Percentiles rank a stretch among this genome's conserved stretches.
Conservation (phyloP, 768 basidiomycete genomes). For the Phylloporus scabripes region DNA sequence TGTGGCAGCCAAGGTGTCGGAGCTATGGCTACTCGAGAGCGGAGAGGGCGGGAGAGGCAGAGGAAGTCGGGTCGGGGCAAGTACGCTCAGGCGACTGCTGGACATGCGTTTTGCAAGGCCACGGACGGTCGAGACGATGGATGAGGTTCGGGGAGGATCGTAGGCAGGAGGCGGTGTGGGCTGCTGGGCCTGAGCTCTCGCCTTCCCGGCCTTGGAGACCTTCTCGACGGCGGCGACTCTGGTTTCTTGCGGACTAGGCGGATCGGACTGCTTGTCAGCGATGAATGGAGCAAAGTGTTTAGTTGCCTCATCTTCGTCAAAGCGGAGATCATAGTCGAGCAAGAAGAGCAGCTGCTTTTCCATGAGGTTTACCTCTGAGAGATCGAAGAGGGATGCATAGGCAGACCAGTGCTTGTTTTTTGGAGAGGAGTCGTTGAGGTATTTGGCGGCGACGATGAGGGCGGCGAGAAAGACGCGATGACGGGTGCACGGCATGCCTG, state of each 20-base stretch:
- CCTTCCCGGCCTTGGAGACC: slow-evolving; percentile 50
- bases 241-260: slow-evolving; percentile 34
- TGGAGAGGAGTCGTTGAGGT: slow-evolving; percentile 93
- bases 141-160: slow-evolving; percentile 33
- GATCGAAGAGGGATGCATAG: slow-evolving; percentile 72
- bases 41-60: slow-evolving; percentile 23
- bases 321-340: slow-evolving; percentile 89
- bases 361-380: slow-evolving; percentile 88
- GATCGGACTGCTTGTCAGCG: slow-evolving; percentile 17
- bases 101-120: slow-evolving; percentile 56
- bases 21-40: slow-evolving; percentile 38
- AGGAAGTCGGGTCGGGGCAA: slow-evolving; percentile 14
- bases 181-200: slow-evolving; percentile 44
- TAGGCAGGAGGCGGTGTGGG: slow-evolving; percentile 41
- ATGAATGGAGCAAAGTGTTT: slow-evolving; percentile 67
- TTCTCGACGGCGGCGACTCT: slow-evolving; percentile 50
- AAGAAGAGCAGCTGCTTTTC: slow-evolving; percentile 92
- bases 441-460: slow-evolving; percentile 94
- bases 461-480: slow-evolving; percentile 95
- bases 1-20: slow-evolving; percentile 39
- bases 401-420: slow-evolving; percentile 93
- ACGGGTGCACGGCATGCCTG: slow-evolving; percentile 82
- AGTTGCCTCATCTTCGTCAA: slow-evolving; percentile 78
- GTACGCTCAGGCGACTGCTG: slow-evolving; percentile 32
- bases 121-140: slow-evolving; percentile 51